Evolutionary conservation across 148 eudicot genomes (phyloP), one percentile per base, ranked within the genome.

Genomic region (Limonium bicolor): DNA sequence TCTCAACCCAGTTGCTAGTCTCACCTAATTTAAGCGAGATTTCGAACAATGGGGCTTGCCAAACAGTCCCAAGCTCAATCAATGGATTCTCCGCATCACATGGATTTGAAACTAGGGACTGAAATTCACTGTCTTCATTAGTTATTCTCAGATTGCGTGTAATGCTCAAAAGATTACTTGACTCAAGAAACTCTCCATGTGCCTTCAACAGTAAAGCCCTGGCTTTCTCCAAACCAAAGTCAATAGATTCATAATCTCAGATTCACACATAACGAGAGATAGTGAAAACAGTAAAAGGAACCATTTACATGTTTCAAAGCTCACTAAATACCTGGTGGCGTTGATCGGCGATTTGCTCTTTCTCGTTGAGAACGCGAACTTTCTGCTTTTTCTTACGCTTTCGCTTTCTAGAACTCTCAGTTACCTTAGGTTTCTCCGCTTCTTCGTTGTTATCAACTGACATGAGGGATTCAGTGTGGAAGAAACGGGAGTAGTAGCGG

Each of bases 241-340:
- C 15, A 3, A 6, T 24, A n/a, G n/a, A n/a, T 24, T 29, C 12
- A 29, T 11, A 8, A 43, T 11, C 27, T 22, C 8, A 41, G 25
- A 43, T n/a, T n/a, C n/a, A n/a, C n/a, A n/a, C n/a, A n/a, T n/a
- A n/a, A n/a, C n/a, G n/a, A n/a, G n/a, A n/a, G n/a, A n/a, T n/a
- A n/a, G n/a, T n/a, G n/a, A n/a, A n/a, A n/a, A n/a, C n/a, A n/a
- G n/a, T n/a, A n/a, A n/a, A n/a, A n/a, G n/a, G n/a, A n/a, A n/a
- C n/a, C n/a, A n/a, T n/a, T n/a, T n/a, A n/a, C n/a, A n/a, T n/a
- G n/a, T n/a, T n/a, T n/a, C n/a, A n/a, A n/a, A n/a, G n/a, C n/a
- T n/a, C n/a, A n/a, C n/a, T n/a, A n/a, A 2, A 7, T 51, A 88
- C 97, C 75, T 70, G 77, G 42, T 88, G 97, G 34, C 95, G 92